Conservation (phyloP, 2,329 filamentous ascomycete species). For the Daldinia sp. region DNA sequence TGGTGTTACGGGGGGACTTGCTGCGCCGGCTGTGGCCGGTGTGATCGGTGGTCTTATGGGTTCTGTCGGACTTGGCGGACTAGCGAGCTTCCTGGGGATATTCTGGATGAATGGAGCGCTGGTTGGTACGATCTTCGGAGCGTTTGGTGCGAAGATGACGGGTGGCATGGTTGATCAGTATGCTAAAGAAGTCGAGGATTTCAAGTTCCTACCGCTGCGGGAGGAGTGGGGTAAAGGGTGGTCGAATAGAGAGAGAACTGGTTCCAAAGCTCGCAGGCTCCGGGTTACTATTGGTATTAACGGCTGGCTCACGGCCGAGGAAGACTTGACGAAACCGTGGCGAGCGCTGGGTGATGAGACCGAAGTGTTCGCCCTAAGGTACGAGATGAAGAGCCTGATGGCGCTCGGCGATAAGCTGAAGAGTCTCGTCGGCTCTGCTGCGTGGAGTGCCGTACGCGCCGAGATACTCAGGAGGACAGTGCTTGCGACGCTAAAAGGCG, state of each 20-base stretch:
- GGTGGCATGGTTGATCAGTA: constrained; percentile 89
- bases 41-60: constrained; percentile 87
- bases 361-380: constrained; percentile 85
- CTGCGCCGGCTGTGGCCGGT: constrained; percentile 85
- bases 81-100: constrained; percentile 85
- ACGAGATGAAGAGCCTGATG: constrained; percentile 80
- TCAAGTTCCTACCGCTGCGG: constrained; percentile 77
- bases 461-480: constrained; percentile 79
- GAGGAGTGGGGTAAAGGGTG: constrained; percentile 51
- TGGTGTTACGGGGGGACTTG: constrained; percentile 91
- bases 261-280: constrained; percentile 58
- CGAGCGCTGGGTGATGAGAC: constrained; percentile 72
- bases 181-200: constrained; percentile 85
- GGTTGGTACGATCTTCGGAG: constrained; percentile 87
- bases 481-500: constrained; percentile 71
- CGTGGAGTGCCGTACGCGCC: constrained; percentile 76
- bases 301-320: constrained; percentile 80
- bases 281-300: constrained; percentile 87
- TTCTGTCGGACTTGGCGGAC: constrained; percentile 82
- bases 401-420: constrained; percentile 78
- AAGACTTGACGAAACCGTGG: constrained; percentile 84
- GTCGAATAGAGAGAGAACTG: constrained; percentile 39
- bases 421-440: constrained; percentile 75
- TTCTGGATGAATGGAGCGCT: constrained; percentile 87
- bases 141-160: constrained; percentile 81